Evolutionary conservation across 768 basidiomycete species (phyloP).

Genomic region (Boletus speciosus): DNA sequence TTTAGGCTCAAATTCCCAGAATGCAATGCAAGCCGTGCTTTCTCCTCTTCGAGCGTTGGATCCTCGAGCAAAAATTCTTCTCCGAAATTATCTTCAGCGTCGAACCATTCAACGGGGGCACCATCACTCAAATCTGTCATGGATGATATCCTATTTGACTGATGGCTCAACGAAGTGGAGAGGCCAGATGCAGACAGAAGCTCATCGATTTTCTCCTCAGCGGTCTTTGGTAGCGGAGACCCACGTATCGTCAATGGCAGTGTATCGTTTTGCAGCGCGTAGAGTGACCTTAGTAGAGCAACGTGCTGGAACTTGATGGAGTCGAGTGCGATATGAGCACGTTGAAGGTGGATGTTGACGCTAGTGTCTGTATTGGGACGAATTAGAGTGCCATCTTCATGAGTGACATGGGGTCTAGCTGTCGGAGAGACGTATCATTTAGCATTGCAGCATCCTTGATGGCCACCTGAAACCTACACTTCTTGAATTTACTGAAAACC

Average conservation of each 20-base stretch:
- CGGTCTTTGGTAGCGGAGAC: slow-evolving; percentile 41
- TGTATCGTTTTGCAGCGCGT: slow-evolving; percentile 32
- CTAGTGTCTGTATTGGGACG: slow-evolving; percentile 17
- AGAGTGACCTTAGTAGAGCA: slow-evolving; percentile 44
- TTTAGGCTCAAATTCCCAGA: slow-evolving; percentile 41
- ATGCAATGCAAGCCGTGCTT: slow-evolving; percentile 37
- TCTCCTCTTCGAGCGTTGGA: slow-evolving; percentile 37
- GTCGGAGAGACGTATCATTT: not conserved
- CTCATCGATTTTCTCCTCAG: slow-evolving; percentile 45
- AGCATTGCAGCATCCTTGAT: not conserved
- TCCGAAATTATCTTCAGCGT: slow-evolving; percentile 53
- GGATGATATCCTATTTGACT: slow-evolving; percentile 44
- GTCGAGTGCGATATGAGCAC: slow-evolving; percentile 46
- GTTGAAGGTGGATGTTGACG: slow-evolving; percentile 34
- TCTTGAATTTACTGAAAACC: slow-evolving; percentile 62
- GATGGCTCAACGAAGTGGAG: slow-evolving; percentile 30
- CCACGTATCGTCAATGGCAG: slow-evolving; percentile 20
- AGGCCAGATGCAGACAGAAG: slow-evolving; percentile 21
- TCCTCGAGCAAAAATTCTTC: slow-evolving; percentile 63
- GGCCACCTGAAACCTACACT: slow-evolving; percentile 37
- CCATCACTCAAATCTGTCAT: slow-evolving; percentile 50
- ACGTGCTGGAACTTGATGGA: slow-evolving; percentile 59
- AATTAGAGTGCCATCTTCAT: slow-evolving; percentile 29
- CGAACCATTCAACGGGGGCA: slow-evolving; percentile 64
- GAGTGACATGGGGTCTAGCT: slow-evolving; percentile 21